Conservation (phyloP, 148 eudicot species). For the Gaultheria prostrata region DNA sequence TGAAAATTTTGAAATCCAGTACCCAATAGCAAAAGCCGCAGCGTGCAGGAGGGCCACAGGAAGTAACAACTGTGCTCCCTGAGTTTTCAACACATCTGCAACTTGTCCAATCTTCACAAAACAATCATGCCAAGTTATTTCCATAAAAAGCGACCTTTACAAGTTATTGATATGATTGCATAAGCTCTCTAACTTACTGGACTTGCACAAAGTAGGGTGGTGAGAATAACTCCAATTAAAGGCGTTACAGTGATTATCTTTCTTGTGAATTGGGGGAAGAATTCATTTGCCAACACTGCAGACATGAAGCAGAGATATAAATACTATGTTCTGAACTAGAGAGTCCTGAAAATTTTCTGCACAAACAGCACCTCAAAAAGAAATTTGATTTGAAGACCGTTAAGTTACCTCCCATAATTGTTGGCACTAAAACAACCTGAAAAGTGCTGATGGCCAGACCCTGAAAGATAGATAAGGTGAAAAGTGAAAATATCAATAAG, state of each 20-base stretch:
- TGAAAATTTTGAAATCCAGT: conserved; percentile 70
- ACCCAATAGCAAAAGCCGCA: conserved; percentile 88
- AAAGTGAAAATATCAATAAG: background rate
- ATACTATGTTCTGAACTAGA: background rate
- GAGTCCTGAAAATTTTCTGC: background rate
- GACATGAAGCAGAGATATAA: conserved; percentile 18
- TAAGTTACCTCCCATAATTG: conserved; percentile 77
- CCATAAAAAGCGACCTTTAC: background rate
- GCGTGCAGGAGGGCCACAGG: conserved; percentile 86
- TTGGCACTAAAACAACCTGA: conserved; percentile 95
- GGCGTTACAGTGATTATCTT: conserved; percentile 88
- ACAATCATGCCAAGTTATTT: background rate
- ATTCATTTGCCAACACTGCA: conserved; percentile 83
- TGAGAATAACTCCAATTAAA: conserved; percentile 87
- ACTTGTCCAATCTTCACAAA: conserved; percentile 89
- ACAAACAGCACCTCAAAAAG: conserved; percentile 2
- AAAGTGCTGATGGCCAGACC: conserved; percentile 97
- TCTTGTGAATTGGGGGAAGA: conserved; percentile 92
- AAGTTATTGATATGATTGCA: background rate
- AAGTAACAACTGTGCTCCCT: conserved; percentile 75
- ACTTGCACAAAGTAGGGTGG: conserved; percentile 98
- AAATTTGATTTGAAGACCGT: conserved; percentile 16
- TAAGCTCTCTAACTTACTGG: conserved; percentile 57
- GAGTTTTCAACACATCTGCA: conserved; percentile 90
- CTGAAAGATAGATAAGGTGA: conserved; percentile 37